Base-by-base conservation (phyloP, 139 green algal genomes). In the Coelastrella sp. region DNA sequence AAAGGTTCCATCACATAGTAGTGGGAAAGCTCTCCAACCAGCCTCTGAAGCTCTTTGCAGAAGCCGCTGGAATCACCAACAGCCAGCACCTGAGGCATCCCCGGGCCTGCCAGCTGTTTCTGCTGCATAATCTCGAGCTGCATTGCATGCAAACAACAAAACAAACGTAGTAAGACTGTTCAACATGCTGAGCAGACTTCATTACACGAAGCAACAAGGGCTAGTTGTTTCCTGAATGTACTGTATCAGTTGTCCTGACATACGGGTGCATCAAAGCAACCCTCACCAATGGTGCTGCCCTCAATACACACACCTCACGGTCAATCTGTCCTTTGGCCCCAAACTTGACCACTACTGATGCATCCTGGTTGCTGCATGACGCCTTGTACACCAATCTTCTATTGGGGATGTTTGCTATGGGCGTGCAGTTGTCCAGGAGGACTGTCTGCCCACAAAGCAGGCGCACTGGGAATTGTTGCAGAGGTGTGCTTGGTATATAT, bases 1-100 rank as follows among this genome's bases (percentile, higher is more conserved):
- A 75, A 75, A 75, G 68, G 68, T 75, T 75, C 68, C 68, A 75
- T 75, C 68, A 75, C 68, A 22, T 75, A 75, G 68, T 75, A 75
- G 68, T 75, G 13, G 68, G 68, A 75, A 20, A 75, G 68, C n/a
- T 20, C 16, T 75, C 68, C 68, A 75, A 75, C 13, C 13, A 32
- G 68, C 68, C 7, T 75, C 68, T 22, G 68, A 75, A 75, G 68
- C 68, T 75, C 68, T 75, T 20, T 20, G 16, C 13, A 75, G 68
- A 5, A 75, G 68, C 16, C 16, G 68, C 68, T 75, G 68, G 16
- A 20, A 7, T 75, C 68, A 75, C 68, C 68, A 75, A 23, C 68
- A 75, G 68, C 68, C 68, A 75, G 68, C 8, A 75, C 68, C 3
- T 22, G 68, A 75, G 68, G 68, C 68, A 75, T 75, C 68, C 68